Base-by-base conservation (phyloP, 2,329 filamentous ascomycete species). In the Epichloe coenophiala region DNA sequence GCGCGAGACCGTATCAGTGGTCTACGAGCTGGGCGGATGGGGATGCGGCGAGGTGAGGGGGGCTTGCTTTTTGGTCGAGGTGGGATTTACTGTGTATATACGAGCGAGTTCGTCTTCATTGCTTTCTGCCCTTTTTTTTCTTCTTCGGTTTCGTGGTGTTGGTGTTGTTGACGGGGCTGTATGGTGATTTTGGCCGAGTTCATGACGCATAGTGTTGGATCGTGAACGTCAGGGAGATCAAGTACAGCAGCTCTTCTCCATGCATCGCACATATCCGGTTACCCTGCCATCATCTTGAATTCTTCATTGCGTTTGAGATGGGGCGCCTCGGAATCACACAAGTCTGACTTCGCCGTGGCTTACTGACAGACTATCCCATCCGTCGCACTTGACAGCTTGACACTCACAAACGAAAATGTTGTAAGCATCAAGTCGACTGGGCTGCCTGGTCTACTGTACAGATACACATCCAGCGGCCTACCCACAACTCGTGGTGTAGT, bases 11-110 rank as follows among this genome's bases (percentile, higher is more conserved):
- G 49, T 59, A 58, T 17, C 61, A 64, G 47, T 66, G 65, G 65
- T 63, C 65, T 19, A 62, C 64, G 8, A 63, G 59, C 50, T 67
- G 65, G 62, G 59, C 61, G 37, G 60, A 65, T 31, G 60, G 60
- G n/a, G 65, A 68, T 50, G 58, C 54, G 17, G 56, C 58, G 45
- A 55, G 52, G 23, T 61, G 55, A 54, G 2, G 42, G 17, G 2
- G 17, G 17, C 17, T 17, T 17, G 42, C 31, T 27, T 8, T 27
- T 27, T 27, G 13, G 17, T 3, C 17, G 17, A 17, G 17, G 17
- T 17, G 17, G 17, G 17, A n/a, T 45, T 15, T 15, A 17, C 9
- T 2, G 15, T 15, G 7, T 17, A 12, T 17, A 41, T 19, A 41
- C 9, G 17, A 5, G 39, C 39, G 17, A 1, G 39, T 41, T 43